Evolutionary conservation across 1,284 basidiomycete genomes (phyloP), one percentile per base, ranked within the genome.

Genomic region (Boletus semigastroideus): DNA sequence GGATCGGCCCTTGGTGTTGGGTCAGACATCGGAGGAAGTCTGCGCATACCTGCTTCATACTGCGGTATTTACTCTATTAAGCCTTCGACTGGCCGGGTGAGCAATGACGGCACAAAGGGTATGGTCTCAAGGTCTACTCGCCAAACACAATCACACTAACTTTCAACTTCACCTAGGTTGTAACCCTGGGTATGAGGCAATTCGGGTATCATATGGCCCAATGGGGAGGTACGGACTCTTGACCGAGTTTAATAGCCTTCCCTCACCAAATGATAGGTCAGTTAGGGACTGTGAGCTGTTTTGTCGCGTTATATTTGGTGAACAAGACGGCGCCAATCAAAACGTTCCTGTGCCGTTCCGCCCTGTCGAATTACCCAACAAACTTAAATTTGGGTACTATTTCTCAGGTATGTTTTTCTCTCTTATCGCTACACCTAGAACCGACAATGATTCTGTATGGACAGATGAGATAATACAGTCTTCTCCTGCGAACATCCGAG

Each of bases 61-160:
- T 90, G 86, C 56, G 94, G 94, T 0, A 76, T 90, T 30, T 95
- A 87, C 61, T 82, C 86, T 7, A 61, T 96, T 41, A 96, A 94
- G 67, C 89, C 93, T 4, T 80, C 76, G 11, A 43, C 67, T 49
- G 74, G 77, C 2, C 72, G 89, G 28, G 73, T 86, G 31, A 79
- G 80, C 36, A 62, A 59, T 38, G 58, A 63, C 14, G 87, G 87
- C 1, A 66, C 75, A 14, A 70, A 63, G 71, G 73, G 80, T 82
- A 59, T 54, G 73, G 53, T 14, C 16, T 34, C 1, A 30, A 13
- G 10, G 46, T 31, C 13, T 25, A 12, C 41, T 25, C 36, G 36
- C 34, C 25, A 46, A 9, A 31, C 31, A 11, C n/a, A 19, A 9
- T 9, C 5, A 38, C 41, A 31, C 31, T 63, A 13, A 56, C 27